Evolutionary conservation across 2,329 filamentous ascomycete species (phyloP), one percentile per base, ranked within the genome.

Genomic region (Cylindrodendrum hubeiense): DNA sequence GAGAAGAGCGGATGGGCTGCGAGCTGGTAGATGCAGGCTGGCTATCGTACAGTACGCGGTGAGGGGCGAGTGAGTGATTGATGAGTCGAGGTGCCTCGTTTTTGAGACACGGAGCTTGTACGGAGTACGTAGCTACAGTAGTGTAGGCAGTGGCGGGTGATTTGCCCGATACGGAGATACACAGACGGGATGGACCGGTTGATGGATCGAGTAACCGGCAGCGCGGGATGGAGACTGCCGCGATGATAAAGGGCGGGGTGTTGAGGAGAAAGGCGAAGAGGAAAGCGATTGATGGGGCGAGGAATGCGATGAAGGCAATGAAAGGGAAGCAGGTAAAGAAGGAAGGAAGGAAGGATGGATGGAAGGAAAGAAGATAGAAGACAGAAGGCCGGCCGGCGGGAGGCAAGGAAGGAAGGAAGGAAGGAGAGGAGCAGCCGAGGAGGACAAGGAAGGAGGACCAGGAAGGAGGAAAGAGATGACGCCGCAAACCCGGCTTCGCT

Each of bases 391-490:
- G 37, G n/a, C n/a, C n/a, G n/a, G n/a, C n/a, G n/a, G n/a, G n/a
- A n/a, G n/a, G 33, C 33, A 30, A 24, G 34, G 41, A 60, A 43
- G 43, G 8, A 51, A 17, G 37, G 34, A 28, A 41, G 30, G 37
- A 19, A 47, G 28, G 41, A 49, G 30, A 37, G 19, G 8, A 51
- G 41, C 28, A 37, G 49, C 43, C 30, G 52, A 22, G 49, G 58
- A 53, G 33, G 28, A 41, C 39, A 21, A 34, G 46, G 41, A 54
- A 56, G 44, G 51, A 53, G 34, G 21, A 60, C 39, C 33, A 34
- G 24, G 58, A 34, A 65, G 19, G 63, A 63, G 63, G 28, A 63
- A 60, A 62, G 58, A 60, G 63, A 54, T 54, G 50, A 60, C 62
- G 56, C 49, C 55, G 50, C 51, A 56, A 59, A 44, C 22, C 56